phyloP scores from a whole-genome alignment of 2,329 filamentous ascomycete species.

The Aspergillus alliaceus region DNA sequence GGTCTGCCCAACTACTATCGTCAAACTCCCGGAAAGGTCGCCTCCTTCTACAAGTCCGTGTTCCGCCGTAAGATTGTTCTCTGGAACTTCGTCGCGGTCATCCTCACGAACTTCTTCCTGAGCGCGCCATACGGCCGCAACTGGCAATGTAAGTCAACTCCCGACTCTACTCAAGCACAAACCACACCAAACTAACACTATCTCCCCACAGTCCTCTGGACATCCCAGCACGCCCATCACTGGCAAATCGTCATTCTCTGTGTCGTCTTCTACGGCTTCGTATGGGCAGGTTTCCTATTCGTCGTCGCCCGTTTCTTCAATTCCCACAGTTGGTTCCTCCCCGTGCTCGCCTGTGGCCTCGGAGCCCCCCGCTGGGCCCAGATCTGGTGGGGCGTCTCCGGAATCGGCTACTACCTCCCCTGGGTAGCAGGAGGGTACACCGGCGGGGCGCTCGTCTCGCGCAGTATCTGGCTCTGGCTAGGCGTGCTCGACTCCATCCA shows the following conservation, averaged over 20 bases:
- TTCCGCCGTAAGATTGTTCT: conserved; percentile 63
- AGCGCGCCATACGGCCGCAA: conserved; percentile 66
- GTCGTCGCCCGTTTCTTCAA: conserved; percentile 58
- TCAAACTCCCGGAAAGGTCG: conserved; percentile 61
- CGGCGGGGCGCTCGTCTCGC: conserved; percentile 56
- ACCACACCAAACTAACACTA: conserved; percentile 5
- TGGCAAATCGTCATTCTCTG: conserved; percentile 59
- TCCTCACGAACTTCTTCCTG: conserved; percentile 68
- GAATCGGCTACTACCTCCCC: conserved; percentile 62
- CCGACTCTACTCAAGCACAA: too few species aligned
- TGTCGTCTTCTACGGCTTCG: conserved; percentile 49
- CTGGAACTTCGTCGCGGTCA: conserved; percentile 65
- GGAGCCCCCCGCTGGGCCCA: conserved; percentile 66
- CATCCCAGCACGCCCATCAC: conserved; percentile 55
- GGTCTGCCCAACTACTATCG: conserved; percentile 67
- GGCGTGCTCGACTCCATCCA: conserved; percentile 66
- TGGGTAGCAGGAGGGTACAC: conserved; percentile 58
- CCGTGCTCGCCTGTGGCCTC: conserved; percentile 66
- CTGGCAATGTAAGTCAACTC: conserved; percentile 54
- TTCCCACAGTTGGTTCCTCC: conserved; percentile 65
- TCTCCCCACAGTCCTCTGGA: conserved; percentile 53
- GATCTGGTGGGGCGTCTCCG: conserved; percentile 65
- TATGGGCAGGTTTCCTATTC: conserved; percentile 52
- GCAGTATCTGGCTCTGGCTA: conserved; percentile 66
- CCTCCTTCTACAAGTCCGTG: conserved; percentile 63